Evolutionary conservation across 1,284 basidiomycete species (phyloP), one percentile per base, ranked within the genome.

Genomic region (Schizophyllum amplum): DNA sequence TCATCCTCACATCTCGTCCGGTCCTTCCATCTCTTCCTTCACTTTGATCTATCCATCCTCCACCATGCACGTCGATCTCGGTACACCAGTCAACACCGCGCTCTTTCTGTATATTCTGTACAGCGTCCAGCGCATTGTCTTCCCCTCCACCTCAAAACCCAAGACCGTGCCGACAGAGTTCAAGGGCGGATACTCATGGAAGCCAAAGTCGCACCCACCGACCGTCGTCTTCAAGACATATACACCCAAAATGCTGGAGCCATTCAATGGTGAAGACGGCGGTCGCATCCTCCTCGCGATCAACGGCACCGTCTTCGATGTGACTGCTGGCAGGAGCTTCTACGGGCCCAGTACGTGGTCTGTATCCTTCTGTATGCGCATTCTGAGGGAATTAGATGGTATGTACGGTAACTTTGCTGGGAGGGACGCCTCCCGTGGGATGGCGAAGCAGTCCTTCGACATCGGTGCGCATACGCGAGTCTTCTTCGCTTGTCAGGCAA

Each of bases 351-450:
- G 93, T 94, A 63, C 67, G 84, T 74, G 24, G n/a, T 9, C 55
- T 24, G 15, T 9, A 5, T 25, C 6, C 20, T 46, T 53, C n/a
- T 22, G 24, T 4, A 52, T 21, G 24, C 4, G 25, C 17, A 25
- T 7, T 24, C 13, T 42, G 11, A 22, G 3, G 15, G 48, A 11
- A 27, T 26, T 60, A 92, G 93, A 87, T 65, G 94, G 94, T 0
- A 93, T 94, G 81, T 98, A 98, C 67, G 94, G 94, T 26, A 97
- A 97, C 72, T 97, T 98, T 77, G 94, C 94, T 1, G 94, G 94
- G 2, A 77, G 93, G 54, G 94, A 98, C 72, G 94, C 94, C 0
- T 94, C 91, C 7, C 77, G 94, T 51, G 94, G 94, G 11, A 96
- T 97, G 94, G 94, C 94, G 6, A 97, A 95, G 72, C 94, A 98